A percentile compares a stretch with the other conserved stretches of the same genome.
These are phyloP conservation scores for Candida quercuum DNA, from an alignment of 805 yeast species.

Conservation along the genomic window DNA sequence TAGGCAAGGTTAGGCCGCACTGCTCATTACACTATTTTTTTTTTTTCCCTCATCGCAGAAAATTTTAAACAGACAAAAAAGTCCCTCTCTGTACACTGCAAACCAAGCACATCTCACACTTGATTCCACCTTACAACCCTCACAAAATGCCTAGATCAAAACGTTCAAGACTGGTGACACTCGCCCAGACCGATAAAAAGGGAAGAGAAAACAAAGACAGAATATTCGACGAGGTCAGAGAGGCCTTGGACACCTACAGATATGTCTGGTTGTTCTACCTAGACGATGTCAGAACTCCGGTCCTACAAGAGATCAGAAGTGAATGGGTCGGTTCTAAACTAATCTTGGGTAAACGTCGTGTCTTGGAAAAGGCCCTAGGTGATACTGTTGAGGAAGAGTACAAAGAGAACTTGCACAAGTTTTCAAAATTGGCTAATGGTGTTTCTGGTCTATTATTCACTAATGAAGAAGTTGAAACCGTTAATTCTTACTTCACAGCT, in stretches of 20 bases:
- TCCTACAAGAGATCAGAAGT: conserved; percentile 84
- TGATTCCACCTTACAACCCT: too few relatives aligned
- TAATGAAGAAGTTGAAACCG: conserved; percentile 83
- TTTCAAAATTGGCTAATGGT: conserved; percentile 63
- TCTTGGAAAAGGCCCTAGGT: conserved; percentile 89
- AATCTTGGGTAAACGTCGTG: conserved; percentile 88
- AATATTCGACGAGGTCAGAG: conserved; percentile 86
- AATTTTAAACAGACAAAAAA: neutral
- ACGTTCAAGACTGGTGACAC: conserved; percentile 91
- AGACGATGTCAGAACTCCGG: conserved; percentile 94
- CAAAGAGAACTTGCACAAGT: conserved; percentile 71
- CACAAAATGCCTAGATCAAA: conserved; percentile 87
- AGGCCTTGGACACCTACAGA: conserved; percentile 67
- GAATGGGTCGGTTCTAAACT: conserved; percentile 92
- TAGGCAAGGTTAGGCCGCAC: neutral
- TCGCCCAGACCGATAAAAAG: conserved; percentile 94
- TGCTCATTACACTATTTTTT: neutral
- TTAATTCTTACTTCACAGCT: conserved; percentile 77
- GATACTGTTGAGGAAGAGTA: conserved; percentile 85
- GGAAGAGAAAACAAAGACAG: conserved; percentile 90
- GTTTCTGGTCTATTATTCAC: conserved; percentile 87
- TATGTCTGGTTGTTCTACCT: conserved; percentile 83
- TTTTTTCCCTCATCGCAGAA: conserved; percentile 5
- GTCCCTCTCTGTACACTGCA: neutral
- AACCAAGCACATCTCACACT: neutral